Evolutionary conservation across 2,329 filamentous ascomycete species (phyloP).

Genomic region (Helicocarpus griseus): DNA sequence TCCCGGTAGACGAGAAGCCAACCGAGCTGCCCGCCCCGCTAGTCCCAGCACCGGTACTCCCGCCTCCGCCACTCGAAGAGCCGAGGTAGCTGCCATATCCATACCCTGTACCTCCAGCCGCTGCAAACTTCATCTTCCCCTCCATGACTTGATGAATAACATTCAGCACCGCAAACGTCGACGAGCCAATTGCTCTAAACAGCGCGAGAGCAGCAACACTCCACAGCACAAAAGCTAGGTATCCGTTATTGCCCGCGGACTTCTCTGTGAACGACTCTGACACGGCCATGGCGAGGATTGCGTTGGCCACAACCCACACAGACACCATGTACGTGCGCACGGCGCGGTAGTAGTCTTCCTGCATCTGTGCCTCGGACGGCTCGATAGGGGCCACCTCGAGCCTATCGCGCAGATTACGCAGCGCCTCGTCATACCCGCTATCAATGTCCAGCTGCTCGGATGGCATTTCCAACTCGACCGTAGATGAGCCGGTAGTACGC

Average conservation of each 20-base stretch:
- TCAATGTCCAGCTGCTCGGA: conserved; percentile 97
- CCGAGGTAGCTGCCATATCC: conserved; percentile 9
- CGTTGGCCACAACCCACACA: conserved; percentile 86
- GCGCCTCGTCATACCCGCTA: conserved; percentile 90
- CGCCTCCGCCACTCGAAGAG: not conserved
- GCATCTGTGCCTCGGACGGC: conserved; percentile 67
- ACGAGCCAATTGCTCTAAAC: conserved; percentile 76
- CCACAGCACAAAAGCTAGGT: conserved; percentile 91
- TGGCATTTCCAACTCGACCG: conserved; percentile 94
- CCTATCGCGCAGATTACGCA: conserved; percentile 88
- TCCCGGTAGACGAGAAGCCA: conserved; percentile 12
- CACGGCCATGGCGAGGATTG: conserved; percentile 85
- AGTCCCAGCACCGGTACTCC: not conserved
- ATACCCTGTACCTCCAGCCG: conserved; percentile 15
- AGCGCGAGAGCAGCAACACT: conserved; percentile 73
- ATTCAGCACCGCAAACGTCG: conserved; percentile 75
- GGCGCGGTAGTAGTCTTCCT: conserved; percentile 97
- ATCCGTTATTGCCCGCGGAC: conserved; percentile 71
- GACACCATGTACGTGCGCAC: conserved; percentile 98
- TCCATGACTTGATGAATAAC: conserved; percentile 77
- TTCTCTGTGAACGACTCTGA: conserved; percentile 70
- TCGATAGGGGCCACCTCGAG: conserved; percentile 62
- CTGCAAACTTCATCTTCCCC: conserved; percentile 58
- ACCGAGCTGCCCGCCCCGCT: conserved; percentile 6
- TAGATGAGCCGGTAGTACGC: conserved; percentile 61